Evolutionary conservation across 2,329 filamentous ascomycete genomes (phyloP), one percentile per base, ranked within the genome.

Genomic region (Leptographium procerum): DNA sequence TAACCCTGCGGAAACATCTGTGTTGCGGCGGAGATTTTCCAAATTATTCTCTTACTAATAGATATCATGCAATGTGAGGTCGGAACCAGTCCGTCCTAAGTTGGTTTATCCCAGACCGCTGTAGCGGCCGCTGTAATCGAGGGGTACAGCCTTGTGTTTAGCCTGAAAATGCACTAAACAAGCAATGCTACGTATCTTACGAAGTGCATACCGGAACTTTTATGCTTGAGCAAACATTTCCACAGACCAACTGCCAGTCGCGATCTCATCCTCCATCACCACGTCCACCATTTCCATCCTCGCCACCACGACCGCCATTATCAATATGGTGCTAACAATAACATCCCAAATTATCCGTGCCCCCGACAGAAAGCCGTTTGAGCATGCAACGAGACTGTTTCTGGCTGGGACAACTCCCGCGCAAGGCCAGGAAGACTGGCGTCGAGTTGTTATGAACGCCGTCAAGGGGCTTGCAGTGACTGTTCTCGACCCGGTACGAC

Each of bases 401-500:
- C 76, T 85, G 8, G 81, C 82, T 0, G 83, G 84, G 43, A 85
- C 82, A 24, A 77, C 71, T 58, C 71, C 69, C 0, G 70, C 65
- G 0, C 64, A 43, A 6, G 55, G 50, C 24, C 65, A 68, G 1
- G 57, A 70, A 0, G 75, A 81, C 65, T 86, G 82, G 82, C 81
- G 83, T 48, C 64, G 69, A 6, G 65, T 64, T 3, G 66, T 86
- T 22, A 68, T 66, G 1, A 56, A 64, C 4, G 66, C 68, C 3
- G 71, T 85, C 19, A 65, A 70, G 0, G 64, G 73, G 1, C 66
- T 74, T 0, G 74, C 77, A 5, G 66, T 86, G 59, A 82, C 78
- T 1, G 68, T 87, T 61, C 73, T 78, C 67, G 81, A 87, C 62
- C 84, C 84, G 0, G 70, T 76, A 10, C 77, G 82, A 1, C 59